These are phyloP conservation scores for Leccinum imitatum DNA, from an alignment of 768 basidiomycete genomes.

Conservation along the genomic window DNA sequence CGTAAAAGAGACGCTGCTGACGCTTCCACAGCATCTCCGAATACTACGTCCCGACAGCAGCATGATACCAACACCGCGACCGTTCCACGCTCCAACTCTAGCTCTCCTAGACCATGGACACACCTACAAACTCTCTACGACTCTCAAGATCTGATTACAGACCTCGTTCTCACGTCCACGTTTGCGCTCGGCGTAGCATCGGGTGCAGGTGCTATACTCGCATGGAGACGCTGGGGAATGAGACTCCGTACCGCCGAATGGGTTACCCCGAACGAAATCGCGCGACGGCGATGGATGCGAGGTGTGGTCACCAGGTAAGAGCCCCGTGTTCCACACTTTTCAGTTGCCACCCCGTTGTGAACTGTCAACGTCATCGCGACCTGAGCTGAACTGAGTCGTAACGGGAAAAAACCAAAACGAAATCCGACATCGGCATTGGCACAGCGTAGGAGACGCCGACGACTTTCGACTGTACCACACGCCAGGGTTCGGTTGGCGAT, in stretches of 20 bases:
- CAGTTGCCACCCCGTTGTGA: not conserved
- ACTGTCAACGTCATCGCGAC: not conserved
- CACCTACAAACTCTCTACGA: not conserved
- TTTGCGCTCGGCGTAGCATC: constrained; percentile 20
- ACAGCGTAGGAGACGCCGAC: constrained; percentile 83
- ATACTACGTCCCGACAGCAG: not conserved
- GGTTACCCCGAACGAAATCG: constrained; percentile 63
- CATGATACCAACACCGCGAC: not conserved
- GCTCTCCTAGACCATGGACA: constrained; percentile 2
- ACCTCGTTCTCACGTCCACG: not conserved
- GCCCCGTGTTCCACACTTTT: not conserved
- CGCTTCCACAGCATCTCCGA: not conserved
- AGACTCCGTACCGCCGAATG: constrained; percentile 67
- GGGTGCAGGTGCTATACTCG: constrained; percentile 12
- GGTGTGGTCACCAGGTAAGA: constrained; percentile 79
- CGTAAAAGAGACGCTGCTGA: constrained; percentile 1
- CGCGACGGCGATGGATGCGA: constrained; percentile 63
- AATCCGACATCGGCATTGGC: not conserved
- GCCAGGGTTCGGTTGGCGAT: constrained; percentile 71
- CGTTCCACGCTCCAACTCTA: not conserved
- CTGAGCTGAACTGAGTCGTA: constrained; percentile 4
- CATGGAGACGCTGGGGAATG: constrained; percentile 52
- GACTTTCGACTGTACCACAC: constrained; percentile 86
- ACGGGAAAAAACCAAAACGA: not conserved
- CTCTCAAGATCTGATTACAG: not conserved